Conservation (phyloP, 768 basidiomycete genomes). For the Phlebiopsis flavidoalba region DNA sequence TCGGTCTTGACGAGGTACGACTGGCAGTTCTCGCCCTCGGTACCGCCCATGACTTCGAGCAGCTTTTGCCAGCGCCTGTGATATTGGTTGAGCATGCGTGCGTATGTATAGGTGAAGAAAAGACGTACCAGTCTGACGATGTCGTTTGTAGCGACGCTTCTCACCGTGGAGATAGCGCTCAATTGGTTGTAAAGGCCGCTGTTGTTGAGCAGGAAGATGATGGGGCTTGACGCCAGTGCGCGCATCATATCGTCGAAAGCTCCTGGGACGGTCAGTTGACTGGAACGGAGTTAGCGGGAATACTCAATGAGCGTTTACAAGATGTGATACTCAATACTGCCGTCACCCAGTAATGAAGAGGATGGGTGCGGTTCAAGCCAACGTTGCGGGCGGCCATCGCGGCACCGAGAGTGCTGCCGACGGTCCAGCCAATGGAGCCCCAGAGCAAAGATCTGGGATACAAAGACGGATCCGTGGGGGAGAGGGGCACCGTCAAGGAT, state of each 20-base stretch:
- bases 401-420: constrained; percentile 74
- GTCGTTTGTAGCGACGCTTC: constrained; percentile 77
- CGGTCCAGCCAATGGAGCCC: constrained; percentile 91
- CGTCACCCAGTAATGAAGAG: constrained; percentile 86
- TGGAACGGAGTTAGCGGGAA: constrained; percentile 23
- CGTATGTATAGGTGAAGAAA: not conserved
- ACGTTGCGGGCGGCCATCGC: constrained; percentile 73
- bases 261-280: constrained; percentile 81
- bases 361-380: constrained; percentile 60
- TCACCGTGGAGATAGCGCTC: constrained; percentile 74
- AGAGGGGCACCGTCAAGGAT: constrained; percentile 71
- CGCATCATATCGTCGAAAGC: constrained; percentile 79
- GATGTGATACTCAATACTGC: constrained; percentile 50
- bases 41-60: constrained; percentile 54
- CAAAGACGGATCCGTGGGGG: constrained; percentile 59
- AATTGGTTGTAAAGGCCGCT: constrained; percentile 83
- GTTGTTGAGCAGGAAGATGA: constrained; percentile 82
- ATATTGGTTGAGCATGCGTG: not conserved
- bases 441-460: constrained; percentile 83
- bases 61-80: constrained; percentile 60
- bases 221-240: constrained; percentile 63
- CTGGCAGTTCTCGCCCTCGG: constrained; percentile 42
- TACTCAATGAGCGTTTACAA: not conserved
- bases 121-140: constrained; percentile 62
- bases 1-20: constrained; percentile 69